Conservation (phyloP, 805 yeast species). For the Yarrowia sp. region DNA sequence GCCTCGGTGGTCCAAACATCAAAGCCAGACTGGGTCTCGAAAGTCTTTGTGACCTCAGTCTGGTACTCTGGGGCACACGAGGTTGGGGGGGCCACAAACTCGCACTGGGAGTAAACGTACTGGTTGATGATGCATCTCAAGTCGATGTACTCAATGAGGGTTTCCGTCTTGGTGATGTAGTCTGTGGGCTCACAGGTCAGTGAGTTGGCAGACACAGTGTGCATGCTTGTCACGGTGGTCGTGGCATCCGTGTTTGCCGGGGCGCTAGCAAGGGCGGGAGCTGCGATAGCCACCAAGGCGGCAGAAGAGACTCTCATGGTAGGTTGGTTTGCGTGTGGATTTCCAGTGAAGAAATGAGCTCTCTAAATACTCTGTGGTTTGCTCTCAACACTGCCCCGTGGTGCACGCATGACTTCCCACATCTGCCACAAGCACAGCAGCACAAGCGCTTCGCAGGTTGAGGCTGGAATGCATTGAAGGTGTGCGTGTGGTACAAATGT, state of each 20-base stretch:
- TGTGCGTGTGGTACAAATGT: background rate
- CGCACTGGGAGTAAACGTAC: background rate
- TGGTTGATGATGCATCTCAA: background rate
- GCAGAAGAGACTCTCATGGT: background rate
- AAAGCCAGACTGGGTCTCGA: background rate
- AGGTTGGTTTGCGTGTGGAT: background rate
- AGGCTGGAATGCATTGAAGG: background rate
- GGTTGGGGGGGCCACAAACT: background rate
- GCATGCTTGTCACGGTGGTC: background rate
- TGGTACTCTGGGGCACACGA: conserved; percentile 15
- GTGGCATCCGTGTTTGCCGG: background rate
- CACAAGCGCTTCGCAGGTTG: background rate
- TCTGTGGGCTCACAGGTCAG: background rate
- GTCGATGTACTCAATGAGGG: background rate
- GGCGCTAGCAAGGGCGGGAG: background rate
- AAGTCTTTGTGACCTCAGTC: background rate
- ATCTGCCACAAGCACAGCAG: background rate
- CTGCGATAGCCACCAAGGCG: background rate
- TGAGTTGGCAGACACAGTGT: background rate
- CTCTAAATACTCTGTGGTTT: background rate
- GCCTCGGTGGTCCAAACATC: background rate
- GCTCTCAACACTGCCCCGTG: background rate
- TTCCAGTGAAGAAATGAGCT: background rate
- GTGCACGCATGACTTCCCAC: background rate
- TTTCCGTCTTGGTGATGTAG: background rate